Percentiles rank a stretch among this genome's conserved stretches.
phyloP scores from a whole-genome alignment of 2,329 filamentous ascomycete genomes.

The Aschersonia sp. region DNA sequence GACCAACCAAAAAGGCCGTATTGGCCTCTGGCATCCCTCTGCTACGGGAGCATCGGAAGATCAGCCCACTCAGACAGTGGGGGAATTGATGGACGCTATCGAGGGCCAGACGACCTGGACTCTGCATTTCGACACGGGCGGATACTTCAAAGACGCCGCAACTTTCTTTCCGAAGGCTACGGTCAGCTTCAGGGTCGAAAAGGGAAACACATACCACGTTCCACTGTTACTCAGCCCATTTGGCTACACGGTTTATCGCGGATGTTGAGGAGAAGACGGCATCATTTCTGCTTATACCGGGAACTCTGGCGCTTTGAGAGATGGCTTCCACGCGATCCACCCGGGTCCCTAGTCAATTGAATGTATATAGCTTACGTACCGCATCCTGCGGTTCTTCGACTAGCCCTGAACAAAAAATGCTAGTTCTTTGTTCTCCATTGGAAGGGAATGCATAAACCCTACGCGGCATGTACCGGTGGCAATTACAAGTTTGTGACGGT shows the following conservation, averaged over 20 bases:
- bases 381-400: no score
- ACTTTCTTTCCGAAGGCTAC: constrained; percentile 48
- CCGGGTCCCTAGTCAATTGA: no score
- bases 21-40: constrained; percentile 53
- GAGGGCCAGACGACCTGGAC: constrained; percentile 43
- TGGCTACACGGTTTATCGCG: constrained; percentile 71
- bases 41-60: constrained; percentile 33
- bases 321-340: no score
- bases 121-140: constrained; percentile 57
- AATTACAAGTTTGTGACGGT: no score
- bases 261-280: constrained; percentile 35
- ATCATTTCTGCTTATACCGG: not conserved
- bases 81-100: constrained; percentile 35
- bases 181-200: constrained; percentile 36
- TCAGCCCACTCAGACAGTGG: constrained; percentile 42
- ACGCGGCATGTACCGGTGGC: no score
- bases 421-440: no score
- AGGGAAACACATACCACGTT: constrained; percentile 62
- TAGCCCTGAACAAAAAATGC: no score
- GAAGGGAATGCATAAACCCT: no score
- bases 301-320: no score
- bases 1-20: constrained; percentile 65
- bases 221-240: constrained; percentile 65
- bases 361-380: no score
- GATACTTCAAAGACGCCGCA: constrained; percentile 52